These are phyloP conservation scores for Naganishia randhawae DNA, from an alignment of 768 basidiomycete genomes.

Conservation along the genomic window DNA sequence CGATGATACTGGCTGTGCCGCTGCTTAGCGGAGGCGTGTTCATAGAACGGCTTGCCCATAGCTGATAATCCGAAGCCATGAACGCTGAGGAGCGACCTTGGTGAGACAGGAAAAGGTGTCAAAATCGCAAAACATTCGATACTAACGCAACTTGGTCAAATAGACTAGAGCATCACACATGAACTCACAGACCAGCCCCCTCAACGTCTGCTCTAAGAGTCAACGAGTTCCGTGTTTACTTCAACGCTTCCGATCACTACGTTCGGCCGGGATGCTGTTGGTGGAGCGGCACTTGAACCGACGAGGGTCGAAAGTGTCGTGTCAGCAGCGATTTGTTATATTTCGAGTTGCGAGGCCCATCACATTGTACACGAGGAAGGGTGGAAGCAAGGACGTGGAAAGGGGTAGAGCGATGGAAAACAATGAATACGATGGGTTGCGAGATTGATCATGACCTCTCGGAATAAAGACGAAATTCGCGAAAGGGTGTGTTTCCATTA, in stretches of 20 bases:
- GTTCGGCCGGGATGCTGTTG: neutral
- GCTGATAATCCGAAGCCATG: neutral
- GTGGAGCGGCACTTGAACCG: neutral
- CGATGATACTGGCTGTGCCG: constrained; percentile 1
- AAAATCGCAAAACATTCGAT: neutral
- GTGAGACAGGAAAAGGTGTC: neutral
- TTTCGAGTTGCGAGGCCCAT: neutral
- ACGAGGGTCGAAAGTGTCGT: neutral
- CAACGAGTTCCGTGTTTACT: neutral
- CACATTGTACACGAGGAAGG: constrained; percentile 5
- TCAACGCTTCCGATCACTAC: neutral
- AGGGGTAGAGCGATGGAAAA: neutral
- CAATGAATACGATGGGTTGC: neutral
- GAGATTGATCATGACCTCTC: neutral
- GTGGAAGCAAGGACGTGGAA: neutral
- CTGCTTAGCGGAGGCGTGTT: constrained; percentile 18
- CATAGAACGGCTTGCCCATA: neutral
- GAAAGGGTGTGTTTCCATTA: neutral
- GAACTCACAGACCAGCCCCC: neutral
- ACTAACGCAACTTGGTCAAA: neutral
- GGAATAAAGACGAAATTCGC: neutral
- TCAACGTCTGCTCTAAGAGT: neutral
- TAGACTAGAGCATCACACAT: neutral
- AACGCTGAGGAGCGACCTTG: neutral
- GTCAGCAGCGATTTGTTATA: neutral